phyloP scores from a whole-genome alignment of 805 yeast species.

The Sugiyamaella floridensis region DNA sequence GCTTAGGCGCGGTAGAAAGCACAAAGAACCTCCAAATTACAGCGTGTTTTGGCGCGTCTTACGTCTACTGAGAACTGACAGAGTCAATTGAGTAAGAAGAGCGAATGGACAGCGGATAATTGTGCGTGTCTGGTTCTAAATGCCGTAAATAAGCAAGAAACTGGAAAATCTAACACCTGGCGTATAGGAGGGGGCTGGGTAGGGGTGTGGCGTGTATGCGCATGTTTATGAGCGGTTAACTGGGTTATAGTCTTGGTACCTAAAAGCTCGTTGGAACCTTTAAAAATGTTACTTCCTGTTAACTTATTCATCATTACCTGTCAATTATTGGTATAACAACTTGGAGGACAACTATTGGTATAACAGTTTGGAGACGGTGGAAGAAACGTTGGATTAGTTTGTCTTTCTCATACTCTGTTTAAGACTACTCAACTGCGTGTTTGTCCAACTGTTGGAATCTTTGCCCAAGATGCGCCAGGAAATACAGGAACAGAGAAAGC shows the following conservation, averaged over 20 bases:
- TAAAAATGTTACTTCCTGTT: no score
- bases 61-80: neutral
- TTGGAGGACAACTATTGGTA: no score
- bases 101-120: neutral
- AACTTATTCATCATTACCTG: no score
- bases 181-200: neutral
- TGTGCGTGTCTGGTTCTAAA: neutral
- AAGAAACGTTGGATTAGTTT: no score
- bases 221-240: no score
- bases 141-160: neutral
- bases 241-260: no score
- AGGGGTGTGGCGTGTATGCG: no score
- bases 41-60: neutral
- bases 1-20: neutral
- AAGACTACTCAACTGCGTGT: neutral
- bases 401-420: neutral
- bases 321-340: no score
- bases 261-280: no score
- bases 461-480: neutral
- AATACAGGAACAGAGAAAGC: constrained; percentile 10
- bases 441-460: neutral
- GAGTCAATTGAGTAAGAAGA: neutral
- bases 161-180: neutral
- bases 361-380: no score
- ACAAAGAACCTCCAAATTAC: no score